Evolutionary conservation across 2,329 filamentous ascomycete species (phyloP).

Genomic region (Pseudogymnoascus verrucosus): DNA sequence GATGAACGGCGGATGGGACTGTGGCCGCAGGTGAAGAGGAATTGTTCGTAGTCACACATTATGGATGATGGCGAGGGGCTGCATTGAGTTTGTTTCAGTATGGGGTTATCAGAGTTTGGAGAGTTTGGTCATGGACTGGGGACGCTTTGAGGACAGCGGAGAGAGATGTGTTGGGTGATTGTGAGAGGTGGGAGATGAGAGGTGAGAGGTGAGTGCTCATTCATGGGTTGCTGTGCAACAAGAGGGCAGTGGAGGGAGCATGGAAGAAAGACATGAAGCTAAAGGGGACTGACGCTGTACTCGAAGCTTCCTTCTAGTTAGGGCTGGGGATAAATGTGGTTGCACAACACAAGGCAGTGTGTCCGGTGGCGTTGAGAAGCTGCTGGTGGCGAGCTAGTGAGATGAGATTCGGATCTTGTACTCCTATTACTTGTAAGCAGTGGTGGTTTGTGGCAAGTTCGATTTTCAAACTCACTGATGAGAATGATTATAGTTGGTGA

Average conservation of each 20-base stretch:
- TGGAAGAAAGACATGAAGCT: not conserved
- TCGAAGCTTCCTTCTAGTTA: constrained; percentile 1
- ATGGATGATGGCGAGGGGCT: not conserved
- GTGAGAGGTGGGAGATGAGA: not conserved
- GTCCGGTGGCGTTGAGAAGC: not conserved
- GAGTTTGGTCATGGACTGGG: not conserved
- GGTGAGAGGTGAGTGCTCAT: not conserved
- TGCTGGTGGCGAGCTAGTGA: not conserved
- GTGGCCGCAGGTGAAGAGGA: constrained; percentile 59
- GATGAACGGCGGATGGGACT: constrained; percentile 51
- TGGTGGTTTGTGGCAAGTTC: not conserved
- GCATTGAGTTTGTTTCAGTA: not conserved
- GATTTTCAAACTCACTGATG: not conserved
- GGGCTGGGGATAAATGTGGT: not conserved
- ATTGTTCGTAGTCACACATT: constrained; percentile 68
- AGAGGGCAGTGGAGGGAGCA: not conserved
- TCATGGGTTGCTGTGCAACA: not conserved
- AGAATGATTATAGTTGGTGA: not conserved
- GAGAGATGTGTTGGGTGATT: not conserved
- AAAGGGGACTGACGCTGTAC: not conserved
- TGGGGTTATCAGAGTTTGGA: not conserved
- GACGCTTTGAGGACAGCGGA: not conserved
- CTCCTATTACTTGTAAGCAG: not conserved
- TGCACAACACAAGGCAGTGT: constrained; percentile 3
- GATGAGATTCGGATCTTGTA: not conserved